Base-by-base conservation (phyloP, 345 rosid species). In the Rhizophora apiculata region DNA sequence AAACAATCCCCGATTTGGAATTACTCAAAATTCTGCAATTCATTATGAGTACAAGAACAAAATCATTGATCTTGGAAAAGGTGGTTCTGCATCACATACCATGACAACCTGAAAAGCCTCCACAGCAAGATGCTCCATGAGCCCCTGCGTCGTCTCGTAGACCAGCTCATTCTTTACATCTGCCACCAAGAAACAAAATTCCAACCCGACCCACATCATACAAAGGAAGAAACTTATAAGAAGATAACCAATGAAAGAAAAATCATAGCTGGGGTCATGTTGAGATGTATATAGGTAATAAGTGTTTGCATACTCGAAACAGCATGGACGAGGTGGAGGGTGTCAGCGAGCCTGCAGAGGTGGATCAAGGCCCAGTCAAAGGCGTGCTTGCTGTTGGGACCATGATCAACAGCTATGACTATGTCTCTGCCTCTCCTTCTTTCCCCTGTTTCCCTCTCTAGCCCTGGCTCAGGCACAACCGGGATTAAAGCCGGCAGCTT, bases 261-360 rank as follows among this genome's bases (percentile, higher is more conserved):
- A 72, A 22, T 22, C 49, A 43, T 43, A 43, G 18, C 18, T 43
- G 15, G 18, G 48, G 48, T 39, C 15, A 8, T 11, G 48, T 3
- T 2, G 15, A 55, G 29, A 21, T 21, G 2, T 20, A 22, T 54
- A 6, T 22, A 13, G 9, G 2, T 55, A 13, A 55, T 9, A 55
- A 39, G 48, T 39, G 5, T 2, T 13, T 13, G 60, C 16, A 11
- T 71, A 92, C 96, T 84, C 61, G 96, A 85, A 78, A 93, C 90
- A 32, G 93, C 96, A 62, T 88, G 96, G 34, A 90, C 85, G 62
- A 93, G 93, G 68, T 90, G 96, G 53, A 93, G 63, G 64, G 96
- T 93, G 79, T 93, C 96, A 21, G 98, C 91, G 46, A 86, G 84
- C 43, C 96, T 82, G 78, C 94, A 88, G 77, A 92, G 76, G 72